phyloP scores from a whole-genome alignment of 179 eudicot species.

The Carnegiea gigantea region DNA sequence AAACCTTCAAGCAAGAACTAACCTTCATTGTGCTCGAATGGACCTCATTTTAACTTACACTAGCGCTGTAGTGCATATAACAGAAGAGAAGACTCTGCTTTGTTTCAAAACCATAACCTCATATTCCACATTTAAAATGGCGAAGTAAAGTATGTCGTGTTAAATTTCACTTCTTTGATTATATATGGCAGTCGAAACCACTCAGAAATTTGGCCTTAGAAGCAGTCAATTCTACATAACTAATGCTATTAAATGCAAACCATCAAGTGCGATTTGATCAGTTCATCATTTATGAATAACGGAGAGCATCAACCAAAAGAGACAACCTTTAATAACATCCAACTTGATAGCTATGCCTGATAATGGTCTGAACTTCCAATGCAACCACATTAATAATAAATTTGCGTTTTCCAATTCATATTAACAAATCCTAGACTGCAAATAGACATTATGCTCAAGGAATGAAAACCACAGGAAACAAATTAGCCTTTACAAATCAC shows the following conservation, averaged over 20 bases:
- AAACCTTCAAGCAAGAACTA: no score
- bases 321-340: neutral
- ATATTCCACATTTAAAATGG: no score
- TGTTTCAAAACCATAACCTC: no score
- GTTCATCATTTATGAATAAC: neutral
- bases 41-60: no score
- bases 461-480: neutral
- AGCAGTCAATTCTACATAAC: neutral
- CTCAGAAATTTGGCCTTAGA: neutral
- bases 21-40: no score
- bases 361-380: neutral
- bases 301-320: neutral
- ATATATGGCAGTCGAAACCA: neutral
- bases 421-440: neutral
- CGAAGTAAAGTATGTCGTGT: neutral
- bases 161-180: neutral
- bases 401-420: neutral
- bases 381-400: neutral
- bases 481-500: neutral
- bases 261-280: neutral
- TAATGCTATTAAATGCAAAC: neutral
- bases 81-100: no score
- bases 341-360: neutral
- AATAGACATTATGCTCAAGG: neutral
- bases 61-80: no score